Evolutionary conservation across 2,329 filamentous ascomycete species (phyloP).

Genomic region (Botrytis fabae): DNA sequence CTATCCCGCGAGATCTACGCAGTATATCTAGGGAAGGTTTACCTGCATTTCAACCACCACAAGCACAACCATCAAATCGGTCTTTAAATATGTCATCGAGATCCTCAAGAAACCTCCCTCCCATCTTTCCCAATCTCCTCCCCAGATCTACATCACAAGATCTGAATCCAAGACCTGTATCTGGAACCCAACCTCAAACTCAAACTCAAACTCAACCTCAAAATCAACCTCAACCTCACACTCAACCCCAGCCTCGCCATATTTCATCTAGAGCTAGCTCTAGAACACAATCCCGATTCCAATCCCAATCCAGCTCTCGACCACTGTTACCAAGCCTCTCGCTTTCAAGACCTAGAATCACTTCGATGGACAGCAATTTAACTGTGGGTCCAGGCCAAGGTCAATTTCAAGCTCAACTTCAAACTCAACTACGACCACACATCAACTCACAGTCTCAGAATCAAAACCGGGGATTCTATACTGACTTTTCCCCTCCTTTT

Average conservation of each 20-base stretch:
- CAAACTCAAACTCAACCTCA: no score
- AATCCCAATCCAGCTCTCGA: background rate
- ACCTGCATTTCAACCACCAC: background rate
- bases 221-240: no score
- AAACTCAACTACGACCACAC: no score
- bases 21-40: background rate
- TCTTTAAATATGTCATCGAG: fast-evolving
- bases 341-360: background rate
- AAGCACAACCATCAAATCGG: background rate
- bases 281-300: background rate
- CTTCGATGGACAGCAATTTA: background rate
- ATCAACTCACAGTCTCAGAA: background rate
- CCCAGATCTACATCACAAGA: background rate
- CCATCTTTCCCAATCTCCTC: background rate
- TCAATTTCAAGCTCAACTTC: background rate
- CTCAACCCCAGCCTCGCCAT: no score
- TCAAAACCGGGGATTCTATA: background rate
- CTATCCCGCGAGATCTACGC: background rate
- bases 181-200: background rate
- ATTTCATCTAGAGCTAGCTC: background rate
- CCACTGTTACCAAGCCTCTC: background rate
- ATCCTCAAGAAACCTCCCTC: background rate
- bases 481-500: background rate
- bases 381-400: background rate
- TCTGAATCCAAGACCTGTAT: background rate